Base-by-base conservation (phyloP, 306 rosid genomes). In the Bauhinia variegata region DNA sequence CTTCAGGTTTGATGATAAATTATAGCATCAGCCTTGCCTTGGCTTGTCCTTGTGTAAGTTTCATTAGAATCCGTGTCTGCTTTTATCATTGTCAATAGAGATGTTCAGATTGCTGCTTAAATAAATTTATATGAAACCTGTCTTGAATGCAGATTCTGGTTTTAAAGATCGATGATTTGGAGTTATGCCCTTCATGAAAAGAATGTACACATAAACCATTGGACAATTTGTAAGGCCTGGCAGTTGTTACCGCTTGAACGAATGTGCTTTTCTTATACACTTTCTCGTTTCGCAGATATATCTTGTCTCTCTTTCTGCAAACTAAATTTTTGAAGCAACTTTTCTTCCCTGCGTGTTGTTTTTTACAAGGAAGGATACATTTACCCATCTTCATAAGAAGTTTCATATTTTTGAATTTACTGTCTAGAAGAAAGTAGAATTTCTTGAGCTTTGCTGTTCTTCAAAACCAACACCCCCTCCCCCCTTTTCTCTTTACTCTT, bases 11-110 rank as follows among this genome's bases (percentile, higher is more conserved):
- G 54, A 11, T 13, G 23, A 16, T 15, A 37, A 34, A 16, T 33
- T 8, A 61, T 60, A 60, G 60, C 75, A 44, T 47, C 67, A 63
- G 67, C 38, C 51, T 31, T 39, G 63, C 17, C 64, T 47, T 58
- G 28, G 8, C 55, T 44, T 54, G 61, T 63, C 31, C 32, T 55
- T 41, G 43, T 58, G 84, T 79, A 53, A 79, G 80, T 74, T 69
- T 8, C 33, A 56, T 79, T 4, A 38, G 11, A 23, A 34, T 54
- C 58, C 44, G 32, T 73, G 58, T 60, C 34, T 14, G 46, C 49
- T 12, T 51, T 52, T 43, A 53, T 65, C 42, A 6, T 60, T 52
- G 68, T 31, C 11, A 43, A 16, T 46, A 10, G 66, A 9, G 7
- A 16, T 60, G 23, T 56, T 34, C 56, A 15, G 54, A 15, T 28